Percentiles rank a stretch among this genome's conserved stretches.
Evolutionary conservation across 495 filamentous ascomycete species (phyloP).

Genomic region (Aspergillus sclerotiicarbonarius): DNA sequence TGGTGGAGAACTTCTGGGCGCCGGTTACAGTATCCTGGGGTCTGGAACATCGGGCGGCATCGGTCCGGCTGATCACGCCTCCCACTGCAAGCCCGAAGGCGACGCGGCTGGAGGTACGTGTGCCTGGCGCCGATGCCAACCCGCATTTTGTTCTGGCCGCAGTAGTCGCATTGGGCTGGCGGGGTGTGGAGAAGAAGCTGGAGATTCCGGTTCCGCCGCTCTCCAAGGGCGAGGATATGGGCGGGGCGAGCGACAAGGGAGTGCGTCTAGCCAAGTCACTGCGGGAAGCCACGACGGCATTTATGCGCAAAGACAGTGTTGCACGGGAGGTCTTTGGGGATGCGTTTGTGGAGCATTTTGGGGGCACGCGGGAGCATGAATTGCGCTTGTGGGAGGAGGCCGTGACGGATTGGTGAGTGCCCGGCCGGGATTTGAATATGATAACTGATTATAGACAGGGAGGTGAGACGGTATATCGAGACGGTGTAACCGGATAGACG

Average conservation of each 20-base stretch:
- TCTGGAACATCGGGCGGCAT: constrained; percentile 89
- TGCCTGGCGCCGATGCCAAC: constrained; percentile 88
- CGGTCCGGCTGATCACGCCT: constrained; percentile 83
- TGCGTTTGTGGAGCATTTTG: constrained; percentile 93
- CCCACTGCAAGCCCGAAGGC: constrained; percentile 79
- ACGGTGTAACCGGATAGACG: constrained; percentile 30
- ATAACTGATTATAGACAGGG: constrained; percentile 35
- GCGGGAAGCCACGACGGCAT: constrained; percentile 74
- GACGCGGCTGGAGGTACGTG: constrained; percentile 88
- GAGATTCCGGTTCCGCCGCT: constrained; percentile 79
- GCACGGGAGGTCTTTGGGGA: constrained; percentile 91
- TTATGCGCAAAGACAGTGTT: constrained; percentile 71
- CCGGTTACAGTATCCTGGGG: constrained; percentile 98
- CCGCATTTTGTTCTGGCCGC: constrained; percentile 85
- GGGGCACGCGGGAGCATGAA: constrained; percentile 90
- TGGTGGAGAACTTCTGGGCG: constrained; percentile 99
- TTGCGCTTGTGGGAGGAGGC: constrained; percentile 89
- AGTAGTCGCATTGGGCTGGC: constrained; percentile 80
- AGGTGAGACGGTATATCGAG: constrained; percentile 52
- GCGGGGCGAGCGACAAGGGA: constrained; percentile 56
- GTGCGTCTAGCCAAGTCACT: constrained; percentile 75
- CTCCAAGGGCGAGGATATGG: constrained; percentile 75
- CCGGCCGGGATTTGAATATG: background rate
- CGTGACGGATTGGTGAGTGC: constrained; percentile 83
- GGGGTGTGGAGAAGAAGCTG: constrained; percentile 86